A percentile compares a stretch with the other conserved stretches of the same genome.
These are phyloP conservation scores for Bryoerythrophyllum caledonicum DNA, from an alignment of 225 moss, liverwort and hornwort species.

Conservation along the genomic window DNA sequence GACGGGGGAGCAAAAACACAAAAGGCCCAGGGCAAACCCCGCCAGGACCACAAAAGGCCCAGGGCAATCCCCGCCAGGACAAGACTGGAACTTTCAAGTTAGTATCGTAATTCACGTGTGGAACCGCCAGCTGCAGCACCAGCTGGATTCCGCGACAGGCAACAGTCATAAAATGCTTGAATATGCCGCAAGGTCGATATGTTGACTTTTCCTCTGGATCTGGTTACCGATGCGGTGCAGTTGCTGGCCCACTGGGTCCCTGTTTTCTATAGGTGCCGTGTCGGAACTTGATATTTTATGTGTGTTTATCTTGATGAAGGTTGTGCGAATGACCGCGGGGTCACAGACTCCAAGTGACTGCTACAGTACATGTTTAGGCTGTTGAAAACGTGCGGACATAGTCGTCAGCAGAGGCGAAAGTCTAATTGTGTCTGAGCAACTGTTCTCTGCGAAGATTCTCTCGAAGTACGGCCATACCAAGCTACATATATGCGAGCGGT, in stretches of 20 bases:
- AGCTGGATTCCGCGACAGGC: background rate
- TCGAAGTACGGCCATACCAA: background rate
- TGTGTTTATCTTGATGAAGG: background rate
- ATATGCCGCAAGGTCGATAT: background rate
- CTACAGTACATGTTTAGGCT: background rate
- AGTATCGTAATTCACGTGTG: background rate
- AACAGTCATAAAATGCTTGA: background rate
- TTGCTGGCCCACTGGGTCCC: background rate
- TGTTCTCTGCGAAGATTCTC: slow-evolving; percentile 1
- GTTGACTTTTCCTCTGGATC: too few species aligned
- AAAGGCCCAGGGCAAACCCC: too few species aligned
- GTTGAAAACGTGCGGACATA: background rate
- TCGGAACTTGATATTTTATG: background rate
- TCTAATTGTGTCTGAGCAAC: too few species aligned
- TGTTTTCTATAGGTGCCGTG: too few species aligned
- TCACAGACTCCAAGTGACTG: background rate
- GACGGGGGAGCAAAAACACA: too few species aligned
- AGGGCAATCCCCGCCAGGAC: too few species aligned
- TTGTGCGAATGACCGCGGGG: too few species aligned
- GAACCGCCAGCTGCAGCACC: background rate
- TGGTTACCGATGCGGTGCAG: too few species aligned
- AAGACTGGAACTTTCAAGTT: background rate
- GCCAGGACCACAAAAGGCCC: too few species aligned
- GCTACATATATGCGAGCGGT: background rate
- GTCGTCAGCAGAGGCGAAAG: background rate